Evolutionary conservation across 2,329 filamentous ascomycete genomes (phyloP).

Genomic region (Allantophomopsis cytisporea): DNA sequence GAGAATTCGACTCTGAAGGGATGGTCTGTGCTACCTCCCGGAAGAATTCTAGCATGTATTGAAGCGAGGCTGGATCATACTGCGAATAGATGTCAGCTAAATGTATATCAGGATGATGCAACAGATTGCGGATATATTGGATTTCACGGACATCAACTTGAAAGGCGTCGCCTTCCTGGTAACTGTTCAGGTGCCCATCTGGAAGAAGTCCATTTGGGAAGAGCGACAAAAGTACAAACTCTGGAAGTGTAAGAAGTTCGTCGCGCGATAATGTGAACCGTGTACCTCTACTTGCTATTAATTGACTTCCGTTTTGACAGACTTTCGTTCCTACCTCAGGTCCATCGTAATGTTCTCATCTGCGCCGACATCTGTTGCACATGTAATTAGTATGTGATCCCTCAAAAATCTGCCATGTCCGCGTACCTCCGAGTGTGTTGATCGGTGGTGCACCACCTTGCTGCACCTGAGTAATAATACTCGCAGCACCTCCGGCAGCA

Average conservation of each 20-base stretch:
- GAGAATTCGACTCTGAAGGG: slow-evolving; percentile 55
- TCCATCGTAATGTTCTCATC: slow-evolving; percentile 95
- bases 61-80: slow-evolving; percentile 92
- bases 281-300: slow-evolving; percentile 53
- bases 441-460: slow-evolving; percentile 77
- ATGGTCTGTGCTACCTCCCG: slow-evolving; percentile 94
- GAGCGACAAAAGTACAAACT: slow-evolving; percentile 93
- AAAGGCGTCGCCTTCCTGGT: slow-evolving; percentile 85
- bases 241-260: slow-evolving; percentile 85
- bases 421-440: slow-evolving; percentile 73
- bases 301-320: slow-evolving; percentile 6
- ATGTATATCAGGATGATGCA: slow-evolving; percentile 23
- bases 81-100: slow-evolving; percentile 35
- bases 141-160: slow-evolving; percentile 79
- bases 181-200: slow-evolving; percentile 88
- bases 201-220: slow-evolving; percentile 98
- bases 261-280: slow-evolving; percentile 90
- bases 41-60: slow-evolving; percentile 99
- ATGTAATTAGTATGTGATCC: slow-evolving; percentile 4
- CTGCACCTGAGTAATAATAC: slow-evolving; percentile 98
- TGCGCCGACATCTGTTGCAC: slow-evolving; percentile 54
- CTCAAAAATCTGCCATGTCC: not conserved
- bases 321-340: slow-evolving; percentile 52
- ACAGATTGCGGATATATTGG: slow-evolving; percentile 16
- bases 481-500: slow-evolving; percentile 88